Percentiles rank a stretch among this genome's conserved stretches.
These are phyloP conservation scores for Gnaphalium uliginosum DNA, from an alignment of 129 eudicot species.

Conservation along the genomic window DNA sequence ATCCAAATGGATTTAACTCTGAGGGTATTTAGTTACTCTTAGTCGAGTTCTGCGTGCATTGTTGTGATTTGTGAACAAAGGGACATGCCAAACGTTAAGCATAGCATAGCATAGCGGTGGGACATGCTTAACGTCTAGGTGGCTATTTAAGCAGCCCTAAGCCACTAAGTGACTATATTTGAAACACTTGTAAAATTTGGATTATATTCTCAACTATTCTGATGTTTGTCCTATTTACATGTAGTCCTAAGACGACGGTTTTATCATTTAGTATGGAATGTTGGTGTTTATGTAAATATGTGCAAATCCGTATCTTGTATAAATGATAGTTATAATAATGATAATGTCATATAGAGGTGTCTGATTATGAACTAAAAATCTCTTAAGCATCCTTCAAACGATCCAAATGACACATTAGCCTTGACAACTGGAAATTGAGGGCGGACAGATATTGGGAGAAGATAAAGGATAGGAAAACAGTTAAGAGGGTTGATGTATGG, in stretches of 20 bases:
- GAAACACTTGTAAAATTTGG: neutral
- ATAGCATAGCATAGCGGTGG: neutral
- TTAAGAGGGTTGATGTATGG: neutral
- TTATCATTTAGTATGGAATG: neutral
- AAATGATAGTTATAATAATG: too few relatives aligned
- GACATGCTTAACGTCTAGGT: conserved; percentile 12
- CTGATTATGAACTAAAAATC: neutral
- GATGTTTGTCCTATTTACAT: neutral
- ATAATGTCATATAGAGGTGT: neutral
- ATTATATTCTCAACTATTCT: neutral
- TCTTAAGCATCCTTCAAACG: neutral
- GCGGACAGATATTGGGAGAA: neutral
- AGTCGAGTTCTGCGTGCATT: neutral
- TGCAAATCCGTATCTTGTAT: neutral
- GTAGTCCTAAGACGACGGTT: conserved; percentile 9
- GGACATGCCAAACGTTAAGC: neutral
- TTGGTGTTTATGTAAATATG: conserved; percentile 14
- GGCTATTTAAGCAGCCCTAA: conserved; percentile 12
- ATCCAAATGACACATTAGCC: neutral
- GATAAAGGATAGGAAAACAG: conserved; percentile 7
- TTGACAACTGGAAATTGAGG: neutral
- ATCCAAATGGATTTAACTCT: neutral
- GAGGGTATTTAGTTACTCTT: conserved; percentile 2
- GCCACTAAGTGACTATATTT: neutral
- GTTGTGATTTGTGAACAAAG: neutral